Conservation (phyloP, 352 stramenopile genomes). For the Globisporangium recalcitrans region DNA sequence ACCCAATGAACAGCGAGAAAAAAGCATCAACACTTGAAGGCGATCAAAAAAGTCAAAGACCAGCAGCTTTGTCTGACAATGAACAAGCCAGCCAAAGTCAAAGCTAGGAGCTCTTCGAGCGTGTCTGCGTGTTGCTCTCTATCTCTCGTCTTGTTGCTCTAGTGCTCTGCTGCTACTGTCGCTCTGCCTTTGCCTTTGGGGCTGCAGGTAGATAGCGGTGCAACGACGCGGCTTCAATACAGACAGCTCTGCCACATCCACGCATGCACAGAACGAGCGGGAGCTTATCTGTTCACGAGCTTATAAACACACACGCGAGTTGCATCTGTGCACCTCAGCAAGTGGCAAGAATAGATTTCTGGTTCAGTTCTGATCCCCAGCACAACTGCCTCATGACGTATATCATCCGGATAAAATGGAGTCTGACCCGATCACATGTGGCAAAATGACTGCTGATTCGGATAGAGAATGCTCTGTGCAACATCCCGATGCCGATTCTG, state of each 20-base stretch:
- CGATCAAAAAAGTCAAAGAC: too few relatives aligned
- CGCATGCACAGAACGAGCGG: not conserved
- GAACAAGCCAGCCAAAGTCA: too few relatives aligned
- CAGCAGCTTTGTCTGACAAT: too few relatives aligned
- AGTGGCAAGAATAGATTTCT: constrained; percentile 5
- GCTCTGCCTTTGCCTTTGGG: constrained; percentile 3
- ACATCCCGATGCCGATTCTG: too few relatives aligned
- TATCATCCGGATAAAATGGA: not conserved
- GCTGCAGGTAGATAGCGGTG: not conserved
- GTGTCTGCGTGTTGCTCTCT: not conserved
- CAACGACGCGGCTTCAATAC: not conserved
- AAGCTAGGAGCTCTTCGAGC: not conserved
- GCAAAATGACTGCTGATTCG: not conserved
- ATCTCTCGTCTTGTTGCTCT: constrained; percentile 9
- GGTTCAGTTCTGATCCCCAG: constrained; percentile 4
- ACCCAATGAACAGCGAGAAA: too few relatives aligned
- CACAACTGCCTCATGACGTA: not conserved
- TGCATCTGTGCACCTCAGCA: not conserved
- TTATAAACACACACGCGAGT: constrained; percentile 2
- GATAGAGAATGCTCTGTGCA: not conserved
- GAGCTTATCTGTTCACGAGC: not conserved
- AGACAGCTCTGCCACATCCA: not conserved
- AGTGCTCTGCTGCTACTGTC: constrained; percentile 15
- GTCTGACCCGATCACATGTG: not conserved
- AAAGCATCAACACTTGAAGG: too few relatives aligned